Evolutionary conservation across 148 eudicot genomes (phyloP), one percentile per base, ranked within the genome.

Genomic region (Chenopodium formosanum): DNA sequence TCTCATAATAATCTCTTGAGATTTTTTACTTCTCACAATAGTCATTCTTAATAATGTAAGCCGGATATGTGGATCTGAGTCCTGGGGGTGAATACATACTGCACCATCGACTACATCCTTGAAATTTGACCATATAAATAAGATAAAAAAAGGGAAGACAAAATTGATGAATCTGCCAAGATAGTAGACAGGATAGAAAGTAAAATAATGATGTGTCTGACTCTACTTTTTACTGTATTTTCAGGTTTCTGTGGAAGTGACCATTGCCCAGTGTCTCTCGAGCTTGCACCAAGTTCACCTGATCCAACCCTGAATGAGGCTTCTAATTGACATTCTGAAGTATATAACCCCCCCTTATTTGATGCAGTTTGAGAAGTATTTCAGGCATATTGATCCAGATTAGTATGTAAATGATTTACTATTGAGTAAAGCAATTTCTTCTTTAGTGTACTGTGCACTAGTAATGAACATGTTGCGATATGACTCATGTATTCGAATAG

Each of bases 201-300:
- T 71, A 25, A 31, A 31, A 16, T 37, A 37, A 40, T 44, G 50
- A 19, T 13, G 60, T 4, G 12, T n/a, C 1, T 65, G 25, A 46
- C 37, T 27, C 34, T 46, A 22, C 47, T 75, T 44, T 72, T 70
- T 44, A 71, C 74, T 79, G 63, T 77, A 58, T 73, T 69, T 82
- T 34, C 94, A 94, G 98, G 97, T 73, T 95, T 95, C 75, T 92
- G 86, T 83, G 99, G 99, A 85, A 95, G 99, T 71, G 99, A 95
- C 79, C 99, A 95, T 85, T 93, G 99, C 85, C 99, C 99, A 4
- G 94, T 93, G 37, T 86, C 99, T 27, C 89, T 95, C 3, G 94
- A 93, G 88, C 93, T 95, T 62, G 86, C 94, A 9, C 90, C 83
- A 62, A 79, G 78, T 65, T 76, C 65, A 29, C 74, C 85, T 48